Base-by-base conservation (phyloP, 805 yeast species). In the Candida dajiaensis region DNA sequence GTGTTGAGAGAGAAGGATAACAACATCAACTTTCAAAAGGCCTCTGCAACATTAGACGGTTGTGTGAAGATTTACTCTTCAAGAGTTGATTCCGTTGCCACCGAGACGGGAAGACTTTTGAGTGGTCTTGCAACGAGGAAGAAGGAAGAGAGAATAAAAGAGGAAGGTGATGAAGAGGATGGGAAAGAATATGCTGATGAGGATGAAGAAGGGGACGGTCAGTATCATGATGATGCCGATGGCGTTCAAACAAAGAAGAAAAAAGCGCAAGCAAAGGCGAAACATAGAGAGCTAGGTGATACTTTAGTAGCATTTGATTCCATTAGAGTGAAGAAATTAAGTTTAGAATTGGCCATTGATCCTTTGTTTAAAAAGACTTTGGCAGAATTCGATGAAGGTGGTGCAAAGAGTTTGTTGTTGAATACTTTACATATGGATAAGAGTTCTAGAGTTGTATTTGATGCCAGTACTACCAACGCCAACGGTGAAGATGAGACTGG, bases 41-140 rank as follows among this genome's bases (percentile, higher is more conserved):
- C 97, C 0, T 80, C 92, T 0, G 89, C 95, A 3, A 88, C 97
- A 0, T 68, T 92, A 18, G 97, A 90, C 57, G 97, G 97, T 1
- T 90, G 97, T 70, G 92, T 90, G 31, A 89, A 89, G 67, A 87
- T 90, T 43, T 90, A 92, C 61, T 80, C 90, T 9, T 85, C 95
- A 13, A 77, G 98, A 56, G 89, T 90, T n/a, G 97, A 90, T 58
- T 85, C 96, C 0, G 95, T 88, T 0, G 95, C 90, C 2, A 82
- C 85, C 4, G 97, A 90, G 57, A 89, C 97, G 0, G 95, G 95
- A 2, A 80, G 81, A 55, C 69, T 92, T 46, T 66, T 89, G 31
- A 83, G 85, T 64, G 95, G 96, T 3, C 66, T 87, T 48, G 81
- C 89, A 2, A 71, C 73, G 11, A 68, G 70, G 42, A 67, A 65